These are phyloP conservation scores for Cladosporium sp. DNA, from an alignment of 2,329 filamentous ascomycete species.

Conservation along the genomic window DNA sequence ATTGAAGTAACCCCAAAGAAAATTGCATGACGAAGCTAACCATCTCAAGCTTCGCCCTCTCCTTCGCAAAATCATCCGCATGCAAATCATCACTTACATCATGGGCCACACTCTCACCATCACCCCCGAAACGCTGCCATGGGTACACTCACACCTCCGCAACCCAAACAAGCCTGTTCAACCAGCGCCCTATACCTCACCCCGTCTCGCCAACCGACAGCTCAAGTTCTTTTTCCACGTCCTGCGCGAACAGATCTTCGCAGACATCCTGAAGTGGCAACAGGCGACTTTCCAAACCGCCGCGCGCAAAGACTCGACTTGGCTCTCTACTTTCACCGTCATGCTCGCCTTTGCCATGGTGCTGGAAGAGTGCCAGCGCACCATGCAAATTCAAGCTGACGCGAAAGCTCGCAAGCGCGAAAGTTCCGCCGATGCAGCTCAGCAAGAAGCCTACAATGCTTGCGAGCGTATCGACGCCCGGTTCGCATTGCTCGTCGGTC, in stretches of 20 bases:
- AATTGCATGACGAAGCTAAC: no score
- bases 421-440: slow-evolving; percentile 24
- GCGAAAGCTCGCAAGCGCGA: slow-evolving; percentile 33
- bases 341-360: slow-evolving; percentile 46
- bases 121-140: slow-evolving; percentile 33
- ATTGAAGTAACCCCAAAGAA: slow-evolving; percentile 10
- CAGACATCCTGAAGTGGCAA: slow-evolving; percentile 41
- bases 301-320: slow-evolving; percentile 39
- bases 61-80: slow-evolving; percentile 40
- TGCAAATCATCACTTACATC: slow-evolving; percentile 46
- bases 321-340: slow-evolving; percentile 43
- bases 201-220: slow-evolving; percentile 45
- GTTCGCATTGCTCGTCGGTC: slow-evolving; percentile 40
- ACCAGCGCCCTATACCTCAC: slow-evolving; percentile 24
- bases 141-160: slow-evolving; percentile 36
- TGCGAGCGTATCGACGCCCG: slow-evolving; percentile 42
- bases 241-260: slow-evolving; percentile 39
- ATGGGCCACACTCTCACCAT: slow-evolving; percentile 46
- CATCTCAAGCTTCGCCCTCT: slow-evolving; percentile 31
- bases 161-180: slow-evolving; percentile 29
- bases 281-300: slow-evolving; percentile 43
- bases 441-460: slow-evolving; percentile 33
- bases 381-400: slow-evolving; percentile 39
- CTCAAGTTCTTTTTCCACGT: slow-evolving; percentile 47
- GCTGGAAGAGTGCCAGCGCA: slow-evolving; percentile 44